Evolutionary conservation across 176 grass and related monocot species (phyloP), one percentile per base, ranked within the genome.

Genomic region (Triticum timopheevii): DNA sequence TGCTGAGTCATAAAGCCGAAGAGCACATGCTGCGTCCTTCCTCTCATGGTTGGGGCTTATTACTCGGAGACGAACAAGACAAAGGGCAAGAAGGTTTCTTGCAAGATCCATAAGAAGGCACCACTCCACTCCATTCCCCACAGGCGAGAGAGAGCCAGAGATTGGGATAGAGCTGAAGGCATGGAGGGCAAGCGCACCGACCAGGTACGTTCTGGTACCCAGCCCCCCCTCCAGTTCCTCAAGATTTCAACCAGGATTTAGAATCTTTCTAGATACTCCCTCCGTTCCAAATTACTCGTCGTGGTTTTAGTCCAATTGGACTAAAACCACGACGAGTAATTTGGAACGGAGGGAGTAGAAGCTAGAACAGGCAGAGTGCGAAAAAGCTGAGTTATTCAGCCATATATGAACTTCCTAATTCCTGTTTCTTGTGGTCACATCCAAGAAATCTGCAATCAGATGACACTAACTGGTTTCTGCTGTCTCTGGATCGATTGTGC

Each of bases 1-100:
- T 27, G 72, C 62, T 71, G 73, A 83, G 39, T 78, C 80, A 66
- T 30, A 73, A 77, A 88, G 86, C 40, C 73, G 54, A 85, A 12
- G 30, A 77, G 71, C 71, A 86, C 78, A 70, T 77, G 88, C 10
- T 71, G 0, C 27, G 69, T 30, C 40, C 23, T 71, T 83, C 13
- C 28, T 30, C 28, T 30, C 63, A 76, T 78, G 64, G 54, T 40
- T 90, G 33, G n/a, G 31, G 12, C 42, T 70, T 30, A 30, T 30
- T 52, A 54, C 24, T 45, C 30, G 2, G 49, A 52, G 28, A 30
- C 28, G 28, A 30, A 30, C 2, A 30, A 30, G 28, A 30, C 28
- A 30, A 30, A 30, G 28, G 28, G 63, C 54, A 90, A 62, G 68
- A 86, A 39, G 10, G 40, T 86, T 38, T 30, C 47, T 52, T 77